These are phyloP conservation scores for Macadamia integrifolia DNA, from an alignment of 164 flowering plant species.

Conservation along the genomic window DNA sequence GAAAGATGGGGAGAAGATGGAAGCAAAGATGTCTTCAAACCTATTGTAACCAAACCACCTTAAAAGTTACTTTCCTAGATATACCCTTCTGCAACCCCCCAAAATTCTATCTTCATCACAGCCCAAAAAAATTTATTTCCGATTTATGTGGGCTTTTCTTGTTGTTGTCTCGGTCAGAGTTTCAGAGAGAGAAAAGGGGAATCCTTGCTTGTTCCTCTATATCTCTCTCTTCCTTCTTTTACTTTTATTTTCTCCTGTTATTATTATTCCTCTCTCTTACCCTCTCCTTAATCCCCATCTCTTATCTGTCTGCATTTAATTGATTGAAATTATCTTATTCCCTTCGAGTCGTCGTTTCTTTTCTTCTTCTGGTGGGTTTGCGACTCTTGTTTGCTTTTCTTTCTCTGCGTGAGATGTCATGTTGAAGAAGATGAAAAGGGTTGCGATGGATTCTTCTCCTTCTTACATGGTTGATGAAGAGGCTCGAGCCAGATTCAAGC, in stretches of 20 bases:
- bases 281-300: conserved; percentile 3
- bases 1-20: conserved; percentile 9
- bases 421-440: conserved; percentile 55
- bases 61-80: conserved; percentile 25
- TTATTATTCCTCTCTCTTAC: neutral
- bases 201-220: conserved; percentile 15
- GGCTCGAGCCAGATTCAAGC: conserved; percentile 43
- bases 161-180: conserved; percentile 60
- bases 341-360: neutral
- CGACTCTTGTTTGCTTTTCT: neutral
- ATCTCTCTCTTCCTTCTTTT: conserved; percentile 13
- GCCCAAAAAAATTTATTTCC: conserved; percentile 23
- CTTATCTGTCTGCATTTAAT: conserved; percentile 8
- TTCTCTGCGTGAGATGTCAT: conserved; percentile 19
- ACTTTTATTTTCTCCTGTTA: neutral
- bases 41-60: conserved; percentile 31
- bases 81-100: conserved; percentile 79
- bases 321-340: neutral
- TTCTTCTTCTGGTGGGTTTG: neutral
- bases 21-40: conserved; percentile 40
- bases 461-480: conserved; percentile 32
- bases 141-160: conserved; percentile 59
- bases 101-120: conserved; percentile 26
- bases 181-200: conserved; percentile 38
- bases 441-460: conserved; percentile 20